Conservation (phyloP, 2,329 filamentous ascomycete genomes). For the Monosporascus sp. region DNA sequence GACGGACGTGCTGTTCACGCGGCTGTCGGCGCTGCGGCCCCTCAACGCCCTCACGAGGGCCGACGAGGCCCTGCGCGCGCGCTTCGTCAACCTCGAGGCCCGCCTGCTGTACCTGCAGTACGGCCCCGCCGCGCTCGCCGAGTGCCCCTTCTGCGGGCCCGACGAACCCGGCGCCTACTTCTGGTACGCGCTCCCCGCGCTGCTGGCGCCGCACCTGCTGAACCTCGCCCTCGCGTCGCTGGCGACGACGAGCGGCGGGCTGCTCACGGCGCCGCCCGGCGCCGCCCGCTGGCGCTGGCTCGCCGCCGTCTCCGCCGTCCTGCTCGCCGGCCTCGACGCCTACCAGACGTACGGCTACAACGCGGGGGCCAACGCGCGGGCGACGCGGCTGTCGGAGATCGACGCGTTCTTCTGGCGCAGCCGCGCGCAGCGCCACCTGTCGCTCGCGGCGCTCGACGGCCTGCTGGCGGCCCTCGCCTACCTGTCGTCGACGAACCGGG, state of each 20-base stretch:
- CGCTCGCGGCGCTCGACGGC: conserved; percentile 61
- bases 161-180: conserved; percentile 68
- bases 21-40: conserved; percentile 57
- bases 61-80: conserved; percentile 63
- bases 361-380: conserved; percentile 58
- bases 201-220: conserved; percentile 72
- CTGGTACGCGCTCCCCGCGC: conserved; percentile 70
- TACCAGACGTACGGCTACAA: conserved; percentile 63
- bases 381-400: conserved; percentile 57
- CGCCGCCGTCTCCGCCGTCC: conserved; percentile 59
- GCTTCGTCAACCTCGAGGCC: conserved; percentile 67
- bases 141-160: conserved; percentile 78
- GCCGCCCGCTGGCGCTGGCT: conserved; percentile 64
- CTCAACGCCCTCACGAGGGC: conserved; percentile 40
- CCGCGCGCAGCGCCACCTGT: conserved; percentile 57
- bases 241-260: conserved; percentile 53
- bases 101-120: conserved; percentile 78
- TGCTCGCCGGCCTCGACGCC: conserved; percentile 58
- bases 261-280: conserved; percentile 46
- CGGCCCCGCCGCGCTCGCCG: conserved; percentile 67
- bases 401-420: conserved; percentile 70
- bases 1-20: conserved; percentile 78
- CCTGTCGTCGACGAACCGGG: conserved; percentile 73
- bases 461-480: conserved; percentile 64
- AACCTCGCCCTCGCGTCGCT: conserved; percentile 71